A percentile compares a stretch with the other conserved stretches of the same genome.
Evolutionary conservation across 1,139 yeast genomes (phyloP).

Genomic region (Sugiyamaella japonica): DNA sequence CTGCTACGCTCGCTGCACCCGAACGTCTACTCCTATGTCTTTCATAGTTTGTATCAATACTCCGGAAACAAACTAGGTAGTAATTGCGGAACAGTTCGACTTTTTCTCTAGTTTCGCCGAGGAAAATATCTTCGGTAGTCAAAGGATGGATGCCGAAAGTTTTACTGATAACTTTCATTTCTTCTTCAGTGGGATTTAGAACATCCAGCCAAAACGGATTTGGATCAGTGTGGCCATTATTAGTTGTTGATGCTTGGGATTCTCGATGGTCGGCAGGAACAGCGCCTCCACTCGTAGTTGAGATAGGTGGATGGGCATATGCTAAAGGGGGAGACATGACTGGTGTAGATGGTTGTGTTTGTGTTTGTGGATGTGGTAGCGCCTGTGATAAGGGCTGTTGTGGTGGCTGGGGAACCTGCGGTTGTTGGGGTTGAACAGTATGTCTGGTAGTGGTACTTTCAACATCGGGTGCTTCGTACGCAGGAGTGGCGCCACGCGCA

Average conservation of each 20-base stretch:
- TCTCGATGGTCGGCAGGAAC: conserved; percentile 4
- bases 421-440: background rate
- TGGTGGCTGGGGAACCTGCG: background rate
- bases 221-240: conserved; percentile 25
- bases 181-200: conserved; percentile 90
- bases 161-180: conserved; percentile 88
- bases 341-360: background rate
- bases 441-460: background rate
- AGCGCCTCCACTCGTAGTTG: conserved; percentile 1
- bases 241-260: conserved; percentile 1
- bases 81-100: conserved; percentile 89
- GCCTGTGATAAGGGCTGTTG: background rate
- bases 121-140: conserved; percentile 91
- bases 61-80: conserved; percentile 88
- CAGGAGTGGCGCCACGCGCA: conserved; percentile 19
- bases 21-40: conserved; percentile 5
- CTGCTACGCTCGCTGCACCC: background rate
- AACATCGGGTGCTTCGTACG: conserved; percentile 2
- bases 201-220: conserved; percentile 90
- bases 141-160: conserved; percentile 94
- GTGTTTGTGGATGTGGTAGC: background rate
- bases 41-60: conserved; percentile 64
- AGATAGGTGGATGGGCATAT: conserved; percentile 1
- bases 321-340: conserved; percentile 8
- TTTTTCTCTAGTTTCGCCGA: conserved; percentile 93